phyloP scores from a whole-genome alignment of 108 stramenopile genomes.

The Craspedostauros australis region DNA sequence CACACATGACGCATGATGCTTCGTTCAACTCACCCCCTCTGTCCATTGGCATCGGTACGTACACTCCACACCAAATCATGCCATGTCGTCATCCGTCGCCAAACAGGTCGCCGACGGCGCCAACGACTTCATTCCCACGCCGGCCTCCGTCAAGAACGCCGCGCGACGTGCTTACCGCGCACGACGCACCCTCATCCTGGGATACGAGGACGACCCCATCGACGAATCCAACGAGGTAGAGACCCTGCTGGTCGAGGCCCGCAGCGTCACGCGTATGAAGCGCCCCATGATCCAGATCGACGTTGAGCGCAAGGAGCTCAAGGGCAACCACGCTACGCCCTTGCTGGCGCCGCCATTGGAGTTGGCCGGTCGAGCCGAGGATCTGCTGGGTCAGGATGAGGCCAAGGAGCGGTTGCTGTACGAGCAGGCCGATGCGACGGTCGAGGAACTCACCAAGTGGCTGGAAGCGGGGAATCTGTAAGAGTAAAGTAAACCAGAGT shows the following conservation, averaged over 20 bases:
- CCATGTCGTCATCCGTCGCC: not conserved
- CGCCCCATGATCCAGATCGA: constrained; percentile 89
- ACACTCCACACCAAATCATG: no score
- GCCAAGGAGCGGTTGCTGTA: constrained; percentile 43
- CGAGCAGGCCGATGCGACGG: constrained; percentile 38
- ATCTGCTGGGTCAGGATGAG: constrained; percentile 50
- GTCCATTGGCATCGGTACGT: no score
- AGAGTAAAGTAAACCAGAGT: no score
- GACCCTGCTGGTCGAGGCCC: constrained; percentile 73
- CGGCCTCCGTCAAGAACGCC: constrained; percentile 53
- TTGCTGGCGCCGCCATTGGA: constrained; percentile 56
- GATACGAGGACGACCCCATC: constrained; percentile 79
- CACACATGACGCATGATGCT: constrained; percentile 1
- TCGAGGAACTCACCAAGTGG: constrained; percentile 68
- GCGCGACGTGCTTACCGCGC: constrained; percentile 83
- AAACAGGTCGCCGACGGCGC: constrained; percentile 63
- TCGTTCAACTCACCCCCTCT: no score
- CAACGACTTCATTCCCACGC: constrained; percentile 85
- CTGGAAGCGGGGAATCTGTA: constrained; percentile 68
- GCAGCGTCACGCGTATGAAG: constrained; percentile 82
- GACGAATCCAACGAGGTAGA: constrained; percentile 88
- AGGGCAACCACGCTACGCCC: constrained; percentile 71
- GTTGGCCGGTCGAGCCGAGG: constrained; percentile 55
- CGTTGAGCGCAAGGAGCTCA: constrained; percentile 50
- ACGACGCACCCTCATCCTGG: constrained; percentile 74